phyloP scores from a whole-genome alignment of 768 basidiomycete genomes.

The Hebeloma cylindrosporum region DNA sequence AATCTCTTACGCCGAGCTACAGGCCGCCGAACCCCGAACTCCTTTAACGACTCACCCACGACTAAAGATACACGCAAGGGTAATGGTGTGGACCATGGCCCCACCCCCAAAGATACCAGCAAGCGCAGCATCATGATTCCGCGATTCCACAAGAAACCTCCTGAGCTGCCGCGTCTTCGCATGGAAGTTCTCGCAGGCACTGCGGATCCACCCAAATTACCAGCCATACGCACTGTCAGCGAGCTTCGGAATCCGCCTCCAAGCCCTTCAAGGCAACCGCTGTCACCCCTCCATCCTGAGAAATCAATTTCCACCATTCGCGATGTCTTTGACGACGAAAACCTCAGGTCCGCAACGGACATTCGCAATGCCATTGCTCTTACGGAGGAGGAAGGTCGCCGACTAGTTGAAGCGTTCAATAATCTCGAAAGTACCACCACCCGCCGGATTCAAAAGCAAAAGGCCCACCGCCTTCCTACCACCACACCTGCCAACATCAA shows the following conservation, averaged over 20 bases:
- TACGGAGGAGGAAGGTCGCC: slow-evolving; percentile 63
- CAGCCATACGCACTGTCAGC: neutral
- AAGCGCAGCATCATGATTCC: slow-evolving; percentile 32
- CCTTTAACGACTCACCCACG: slow-evolving; percentile 24
- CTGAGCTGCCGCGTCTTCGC: slow-evolving; percentile 28
- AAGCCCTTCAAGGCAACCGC: slow-evolving; percentile 1
- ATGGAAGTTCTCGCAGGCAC: slow-evolving; percentile 24
- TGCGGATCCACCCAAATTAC: slow-evolving; percentile 3
- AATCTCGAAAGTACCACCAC: slow-evolving; percentile 60
- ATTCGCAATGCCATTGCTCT: slow-evolving; percentile 60
- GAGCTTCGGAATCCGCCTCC: slow-evolving; percentile 2
- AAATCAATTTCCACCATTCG: slow-evolving; percentile 24
- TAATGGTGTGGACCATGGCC: neutral
- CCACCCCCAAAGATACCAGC: neutral
- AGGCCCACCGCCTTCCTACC: slow-evolving; percentile 34
- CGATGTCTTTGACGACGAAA: slow-evolving; percentile 53
- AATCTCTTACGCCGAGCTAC: slow-evolving; percentile 41
- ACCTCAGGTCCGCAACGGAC: slow-evolving; percentile 51
- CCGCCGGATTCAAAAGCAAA: slow-evolving; percentile 45
- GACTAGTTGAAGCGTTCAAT: slow-evolving; percentile 67
- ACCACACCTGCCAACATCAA: slow-evolving; percentile 30
- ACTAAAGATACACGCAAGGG: slow-evolving; percentile 15
- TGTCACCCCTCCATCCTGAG: slow-evolving; percentile 23
- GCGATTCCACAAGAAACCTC: slow-evolving; percentile 33
- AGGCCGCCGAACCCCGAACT: slow-evolving; percentile 27